Evolutionary conservation across 2,329 filamentous ascomycete species (phyloP).

Genomic region (Colletotrichum sp.): DNA sequence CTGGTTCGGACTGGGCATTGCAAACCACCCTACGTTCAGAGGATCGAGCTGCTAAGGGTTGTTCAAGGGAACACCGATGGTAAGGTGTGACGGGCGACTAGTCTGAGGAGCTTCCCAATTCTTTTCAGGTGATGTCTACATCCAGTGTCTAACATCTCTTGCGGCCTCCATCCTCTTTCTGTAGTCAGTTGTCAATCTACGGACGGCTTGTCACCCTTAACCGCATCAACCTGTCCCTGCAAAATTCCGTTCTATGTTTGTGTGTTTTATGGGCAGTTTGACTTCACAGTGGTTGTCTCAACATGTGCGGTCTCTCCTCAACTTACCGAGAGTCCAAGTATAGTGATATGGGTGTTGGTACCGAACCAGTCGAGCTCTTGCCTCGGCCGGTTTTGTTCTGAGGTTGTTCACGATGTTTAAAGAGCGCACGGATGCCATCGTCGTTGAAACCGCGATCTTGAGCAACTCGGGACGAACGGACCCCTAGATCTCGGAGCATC

Average conservation of each 20-base stretch:
- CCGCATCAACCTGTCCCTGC: background rate
- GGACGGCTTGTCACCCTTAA: background rate
- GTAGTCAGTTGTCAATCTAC: background rate
- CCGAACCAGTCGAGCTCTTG: background rate
- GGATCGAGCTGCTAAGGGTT: background rate
- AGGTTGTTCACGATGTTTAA: background rate
- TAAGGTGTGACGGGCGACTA: background rate
- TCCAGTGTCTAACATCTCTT: background rate
- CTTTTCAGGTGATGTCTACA: background rate
- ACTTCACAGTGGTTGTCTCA: background rate
- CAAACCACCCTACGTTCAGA: background rate
- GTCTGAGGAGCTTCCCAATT: background rate
- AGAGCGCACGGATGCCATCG: background rate
- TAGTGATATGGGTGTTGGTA: background rate
- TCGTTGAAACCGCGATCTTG: background rate
- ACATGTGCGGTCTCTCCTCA: background rate
- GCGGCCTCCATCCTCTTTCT: background rate
- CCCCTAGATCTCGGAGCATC: background rate
- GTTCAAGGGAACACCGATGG: background rate
- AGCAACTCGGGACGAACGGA: background rate
- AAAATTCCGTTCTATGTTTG: background rate
- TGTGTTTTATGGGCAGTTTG: background rate
- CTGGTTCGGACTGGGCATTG: background rate
- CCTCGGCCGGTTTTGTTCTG: background rate
- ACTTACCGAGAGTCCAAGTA: background rate